These are phyloP conservation scores for Chrysoporthe puriensis DNA, from an alignment of 2,329 filamentous ascomycete species.

Conservation along the genomic window DNA sequence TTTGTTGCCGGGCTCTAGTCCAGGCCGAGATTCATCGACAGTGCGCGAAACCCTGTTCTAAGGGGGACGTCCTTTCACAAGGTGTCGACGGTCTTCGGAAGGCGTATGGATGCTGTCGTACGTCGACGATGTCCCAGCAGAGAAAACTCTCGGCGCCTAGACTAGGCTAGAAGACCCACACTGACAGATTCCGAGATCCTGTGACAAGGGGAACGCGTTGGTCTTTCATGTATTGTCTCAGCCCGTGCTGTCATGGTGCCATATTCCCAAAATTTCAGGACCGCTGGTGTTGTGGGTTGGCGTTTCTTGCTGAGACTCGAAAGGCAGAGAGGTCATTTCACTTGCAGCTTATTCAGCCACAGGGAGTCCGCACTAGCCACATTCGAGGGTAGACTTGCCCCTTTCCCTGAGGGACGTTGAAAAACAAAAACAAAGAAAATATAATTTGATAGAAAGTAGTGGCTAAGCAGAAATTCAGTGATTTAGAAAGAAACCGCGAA, in stretches of 20 bases:
- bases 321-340: not conserved
- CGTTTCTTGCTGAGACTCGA: not conserved
- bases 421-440: too few species aligned
- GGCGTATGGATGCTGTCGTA: too few species aligned
- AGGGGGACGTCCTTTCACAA: too few species aligned
- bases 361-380: not conserved
- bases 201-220: not conserved
- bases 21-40: not conserved
- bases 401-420: too few species aligned
- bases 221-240: not conserved
- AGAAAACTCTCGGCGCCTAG: too few species aligned
- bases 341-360: slow-evolving; percentile 3
- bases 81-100: too few species aligned
- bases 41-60: not conserved
- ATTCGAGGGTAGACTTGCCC: not conserved
- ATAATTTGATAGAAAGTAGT: not conserved
- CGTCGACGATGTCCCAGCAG: too few species aligned
- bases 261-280: not conserved
- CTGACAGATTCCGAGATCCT: not conserved
- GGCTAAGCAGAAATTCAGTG: not conserved
- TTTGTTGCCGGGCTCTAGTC: not conserved
- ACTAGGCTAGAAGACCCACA: too few species aligned
- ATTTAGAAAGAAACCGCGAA: not conserved
- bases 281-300: not conserved
- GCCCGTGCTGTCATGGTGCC: not conserved